These are phyloP conservation scores for Psilocybe subaeruginosa DNA, from an alignment of 768 basidiomycete genomes.

Conservation along the genomic window DNA sequence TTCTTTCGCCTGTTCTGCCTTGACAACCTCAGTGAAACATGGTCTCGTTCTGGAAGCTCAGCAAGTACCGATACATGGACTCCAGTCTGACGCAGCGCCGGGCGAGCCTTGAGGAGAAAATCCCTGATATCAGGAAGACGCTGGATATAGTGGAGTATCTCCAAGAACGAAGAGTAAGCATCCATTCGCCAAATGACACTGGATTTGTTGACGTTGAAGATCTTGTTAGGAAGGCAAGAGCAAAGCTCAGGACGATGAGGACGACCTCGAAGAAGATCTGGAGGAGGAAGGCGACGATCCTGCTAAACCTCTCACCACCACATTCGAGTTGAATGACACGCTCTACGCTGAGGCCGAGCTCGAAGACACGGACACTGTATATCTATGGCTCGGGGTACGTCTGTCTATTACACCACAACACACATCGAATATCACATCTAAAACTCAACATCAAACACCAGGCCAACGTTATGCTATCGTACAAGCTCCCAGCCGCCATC, in stretches of 20 bases:
- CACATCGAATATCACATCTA: background rate
- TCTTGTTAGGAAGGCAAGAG: slow-evolving; percentile 60
- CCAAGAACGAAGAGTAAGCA: slow-evolving; percentile 66
- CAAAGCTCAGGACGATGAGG: slow-evolving; percentile 44
- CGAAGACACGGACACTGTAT: slow-evolving; percentile 86
- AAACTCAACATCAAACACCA: slow-evolving; percentile 30
- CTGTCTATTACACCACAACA: slow-evolving; percentile 24
- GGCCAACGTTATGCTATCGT: slow-evolving; percentile 99
- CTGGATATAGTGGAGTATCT: slow-evolving; percentile 87
- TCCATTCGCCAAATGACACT: background rate
- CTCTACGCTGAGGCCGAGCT: slow-evolving; percentile 91
- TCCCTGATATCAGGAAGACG: slow-evolving; percentile 94
- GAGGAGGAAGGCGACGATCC: slow-evolving; percentile 50
- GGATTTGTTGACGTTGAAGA: background rate
- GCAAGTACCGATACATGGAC: slow-evolving; percentile 99
- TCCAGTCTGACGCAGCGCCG: slow-evolving; percentile 78
- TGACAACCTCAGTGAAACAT: slow-evolving; percentile 22
- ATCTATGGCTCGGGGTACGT: slow-evolving; percentile 93
- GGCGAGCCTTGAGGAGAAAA: slow-evolving; percentile 86
- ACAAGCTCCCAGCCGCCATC: slow-evolving; percentile 81
- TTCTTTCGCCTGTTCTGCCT: slow-evolving; percentile 14
- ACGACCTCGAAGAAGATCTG: slow-evolving; percentile 59
- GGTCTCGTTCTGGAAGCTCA: slow-evolving; percentile 48
- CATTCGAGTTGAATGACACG: slow-evolving; percentile 96
- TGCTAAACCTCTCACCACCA: slow-evolving; percentile 68